These are phyloP conservation scores for Telfairia occidentalis DNA, from an alignment of 331 rosid genomes.

Conservation along the genomic window DNA sequence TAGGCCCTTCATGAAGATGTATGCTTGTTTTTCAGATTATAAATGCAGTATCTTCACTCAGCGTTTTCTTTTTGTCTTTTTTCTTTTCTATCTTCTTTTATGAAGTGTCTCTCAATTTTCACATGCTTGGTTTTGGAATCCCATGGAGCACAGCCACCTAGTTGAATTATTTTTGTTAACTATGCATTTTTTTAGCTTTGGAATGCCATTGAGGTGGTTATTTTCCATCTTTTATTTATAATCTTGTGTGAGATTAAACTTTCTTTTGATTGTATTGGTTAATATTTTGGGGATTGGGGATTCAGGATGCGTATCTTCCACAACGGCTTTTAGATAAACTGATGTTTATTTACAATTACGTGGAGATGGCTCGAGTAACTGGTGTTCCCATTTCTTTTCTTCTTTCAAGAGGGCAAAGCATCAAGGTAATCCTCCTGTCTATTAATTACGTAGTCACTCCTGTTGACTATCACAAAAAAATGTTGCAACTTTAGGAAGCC, in stretches of 20 bases:
- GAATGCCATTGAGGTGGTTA: background rate
- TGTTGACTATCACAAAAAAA: background rate
- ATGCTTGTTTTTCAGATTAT: background rate
- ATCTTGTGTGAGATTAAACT: background rate
- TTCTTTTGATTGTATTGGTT: background rate
- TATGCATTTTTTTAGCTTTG: background rate
- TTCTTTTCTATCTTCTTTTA: background rate
- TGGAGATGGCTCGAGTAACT: slow-evolving; percentile 98
- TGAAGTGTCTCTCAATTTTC: background rate
- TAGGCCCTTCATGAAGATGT: background rate
- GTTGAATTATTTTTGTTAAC: background rate
- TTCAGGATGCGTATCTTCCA: slow-evolving; percentile 95
- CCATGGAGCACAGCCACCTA: background rate
- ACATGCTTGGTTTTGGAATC: background rate
- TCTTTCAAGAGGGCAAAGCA: slow-evolving; percentile 96
- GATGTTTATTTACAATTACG: slow-evolving; percentile 90
- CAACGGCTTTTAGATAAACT: slow-evolving; percentile 91
- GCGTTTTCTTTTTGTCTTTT: background rate
- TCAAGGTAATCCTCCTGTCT: slow-evolving; percentile 37
- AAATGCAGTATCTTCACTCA: background rate
- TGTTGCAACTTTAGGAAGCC: slow-evolving; percentile 12
- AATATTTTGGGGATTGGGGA: slow-evolving; percentile 9
- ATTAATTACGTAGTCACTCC: background rate
- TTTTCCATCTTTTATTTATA: background rate
- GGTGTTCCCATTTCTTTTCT: slow-evolving; percentile 96